Evolutionary conservation across 257 asterid species (phyloP).

Genomic region (Ehretia macrophylla): DNA sequence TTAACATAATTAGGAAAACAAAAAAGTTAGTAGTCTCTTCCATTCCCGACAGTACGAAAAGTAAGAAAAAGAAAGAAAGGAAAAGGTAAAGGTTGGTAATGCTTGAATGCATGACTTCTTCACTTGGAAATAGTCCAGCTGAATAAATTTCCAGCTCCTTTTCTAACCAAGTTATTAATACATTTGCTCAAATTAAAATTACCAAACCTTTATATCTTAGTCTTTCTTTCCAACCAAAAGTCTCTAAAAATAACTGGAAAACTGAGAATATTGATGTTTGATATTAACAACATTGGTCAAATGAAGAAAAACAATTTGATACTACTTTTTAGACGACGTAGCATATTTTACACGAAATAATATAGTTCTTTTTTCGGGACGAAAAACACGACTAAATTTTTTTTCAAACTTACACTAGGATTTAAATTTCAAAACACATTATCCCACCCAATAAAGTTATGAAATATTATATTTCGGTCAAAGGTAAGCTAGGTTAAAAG

Average conservation of each 20-base stretch:
- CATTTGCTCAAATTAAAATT: not conserved
- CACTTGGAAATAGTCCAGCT: not conserved
- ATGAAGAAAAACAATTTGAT: not conserved
- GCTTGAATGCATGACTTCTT: not conserved
- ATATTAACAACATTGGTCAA: not conserved
- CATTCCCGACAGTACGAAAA: not conserved
- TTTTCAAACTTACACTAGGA: too few species aligned
- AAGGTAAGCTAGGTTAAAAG: not conserved
- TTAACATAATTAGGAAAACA: too few species aligned
- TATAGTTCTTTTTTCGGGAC: too few species aligned
- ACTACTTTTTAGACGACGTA: not conserved
- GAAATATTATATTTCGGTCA: not conserved
- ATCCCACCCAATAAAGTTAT: too few species aligned
- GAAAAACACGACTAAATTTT: too few species aligned
- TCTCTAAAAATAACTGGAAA: not conserved
- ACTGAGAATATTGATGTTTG: too few species aligned
- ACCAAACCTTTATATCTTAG: not conserved
- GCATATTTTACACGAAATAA: not conserved
- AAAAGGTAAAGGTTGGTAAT: not conserved
- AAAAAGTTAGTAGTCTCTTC: not conserved
- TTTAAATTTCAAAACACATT: too few species aligned
- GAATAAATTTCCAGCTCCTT: not conserved
- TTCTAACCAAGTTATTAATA: too few species aligned
- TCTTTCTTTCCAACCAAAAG: not conserved
- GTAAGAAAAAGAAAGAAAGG: not conserved